Percentiles rank a stretch among this genome's conserved stretches.
These are phyloP conservation scores for Elongisporangium anandrum DNA, from an alignment of 352 stramenopile genomes.

Conservation along the genomic window DNA sequence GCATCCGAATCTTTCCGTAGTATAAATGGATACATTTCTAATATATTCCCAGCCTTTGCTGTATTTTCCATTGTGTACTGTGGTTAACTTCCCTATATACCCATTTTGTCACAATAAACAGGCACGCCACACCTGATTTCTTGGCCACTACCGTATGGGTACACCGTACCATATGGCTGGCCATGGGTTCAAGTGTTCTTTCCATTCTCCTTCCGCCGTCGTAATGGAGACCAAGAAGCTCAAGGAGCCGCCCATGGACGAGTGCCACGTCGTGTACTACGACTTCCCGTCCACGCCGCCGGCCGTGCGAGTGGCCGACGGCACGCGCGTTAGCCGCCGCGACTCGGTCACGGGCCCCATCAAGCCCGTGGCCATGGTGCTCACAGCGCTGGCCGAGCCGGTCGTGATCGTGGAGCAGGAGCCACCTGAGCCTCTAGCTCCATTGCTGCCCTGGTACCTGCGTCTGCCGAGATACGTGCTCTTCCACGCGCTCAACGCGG, in stretches of 20 bases:
- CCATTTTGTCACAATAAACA: no score
- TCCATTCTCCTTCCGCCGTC: background rate
- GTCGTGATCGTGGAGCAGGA: background rate
- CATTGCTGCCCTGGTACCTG: background rate
- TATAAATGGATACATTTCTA: background rate
- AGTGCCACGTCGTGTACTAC: background rate
- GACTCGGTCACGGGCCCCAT: background rate
- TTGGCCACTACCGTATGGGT: background rate
- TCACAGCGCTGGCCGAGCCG: background rate
- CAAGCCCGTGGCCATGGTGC: background rate
- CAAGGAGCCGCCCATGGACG: background rate
- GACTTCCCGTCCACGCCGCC: background rate
- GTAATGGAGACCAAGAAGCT: background rate
- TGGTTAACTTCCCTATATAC: no score
- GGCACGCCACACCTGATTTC: background rate
- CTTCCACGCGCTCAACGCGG: constrained; percentile 66
- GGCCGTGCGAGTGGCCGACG: background rate
- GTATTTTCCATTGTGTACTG: no score
- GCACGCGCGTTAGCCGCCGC: background rate
- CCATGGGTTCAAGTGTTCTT: background rate
- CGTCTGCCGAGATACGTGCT: background rate
- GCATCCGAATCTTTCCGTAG: background rate
- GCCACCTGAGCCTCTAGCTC: background rate
- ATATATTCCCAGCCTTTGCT: no score
- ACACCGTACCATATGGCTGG: background rate